Evolutionary conservation across 768 basidiomycete genomes (phyloP).

Genomic region (Suillus luteus): DNA sequence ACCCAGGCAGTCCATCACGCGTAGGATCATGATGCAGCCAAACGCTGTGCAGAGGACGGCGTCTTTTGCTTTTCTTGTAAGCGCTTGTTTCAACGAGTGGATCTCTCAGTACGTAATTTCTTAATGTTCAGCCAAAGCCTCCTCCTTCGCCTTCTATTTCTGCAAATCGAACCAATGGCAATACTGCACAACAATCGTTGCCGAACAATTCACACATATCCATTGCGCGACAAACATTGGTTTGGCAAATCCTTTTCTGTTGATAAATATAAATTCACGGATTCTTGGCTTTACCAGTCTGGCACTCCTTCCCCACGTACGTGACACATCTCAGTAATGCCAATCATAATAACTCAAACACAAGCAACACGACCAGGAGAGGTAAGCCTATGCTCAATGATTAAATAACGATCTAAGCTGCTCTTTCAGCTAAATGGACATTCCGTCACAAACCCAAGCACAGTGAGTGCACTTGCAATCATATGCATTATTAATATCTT

Average conservation of each 20-base stretch:
- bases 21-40: not conserved
- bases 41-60: not conserved
- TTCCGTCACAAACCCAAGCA: not conserved
- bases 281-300: not conserved
- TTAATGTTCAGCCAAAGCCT: not conserved
- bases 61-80: conserved; percentile 6
- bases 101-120: conserved; percentile 2
- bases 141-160: conserved; percentile 18
- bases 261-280: conserved; percentile 3
- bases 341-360: not conserved
- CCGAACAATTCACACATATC: conserved; percentile 14
- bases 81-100: not conserved
- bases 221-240: conserved; percentile 19
- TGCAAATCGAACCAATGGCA: conserved; percentile 10
- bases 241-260: conserved; percentile 16
- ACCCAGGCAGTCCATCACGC: not conserved
- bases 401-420: not conserved
- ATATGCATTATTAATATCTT: not conserved
- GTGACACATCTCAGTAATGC: not conserved
- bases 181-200: conserved; percentile 8
- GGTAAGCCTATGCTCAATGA: not conserved
- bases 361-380: not conserved
- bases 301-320: not conserved
- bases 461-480: not conserved
- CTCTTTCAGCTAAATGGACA: not conserved